Conservation (phyloP, 352 stramenopile genomes). For the Globisporangium nagaii region DNA sequence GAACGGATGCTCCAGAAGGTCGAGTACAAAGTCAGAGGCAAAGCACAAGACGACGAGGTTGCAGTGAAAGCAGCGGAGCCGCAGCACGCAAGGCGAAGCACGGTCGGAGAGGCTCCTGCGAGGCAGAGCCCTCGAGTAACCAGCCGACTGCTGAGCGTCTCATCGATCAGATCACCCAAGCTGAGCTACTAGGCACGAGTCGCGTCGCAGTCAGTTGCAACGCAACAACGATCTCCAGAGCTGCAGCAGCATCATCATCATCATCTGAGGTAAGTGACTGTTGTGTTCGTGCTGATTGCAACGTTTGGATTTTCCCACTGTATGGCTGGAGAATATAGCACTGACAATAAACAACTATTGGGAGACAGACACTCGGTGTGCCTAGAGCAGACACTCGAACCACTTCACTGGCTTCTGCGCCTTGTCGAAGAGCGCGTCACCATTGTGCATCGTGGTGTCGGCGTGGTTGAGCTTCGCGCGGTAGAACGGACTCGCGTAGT, state of each 20-base stretch:
- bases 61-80: not conserved
- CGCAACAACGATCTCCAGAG: no score
- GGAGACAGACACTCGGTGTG: conserved; percentile 25
- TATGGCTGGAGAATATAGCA: not conserved
- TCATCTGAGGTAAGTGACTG: no score
- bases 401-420: conserved; percentile 61
- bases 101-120: not conserved
- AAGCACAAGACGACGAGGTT: not conserved
- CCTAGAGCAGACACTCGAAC: conserved; percentile 66
- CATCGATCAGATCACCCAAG: not conserved
- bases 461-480: conserved; percentile 55
- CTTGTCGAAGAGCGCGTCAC: conserved; percentile 39
- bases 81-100: not conserved
- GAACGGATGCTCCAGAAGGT: conserved; percentile 8
- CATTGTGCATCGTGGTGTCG: conserved; percentile 58
- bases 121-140: conserved; percentile 3
- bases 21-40: conserved; percentile 3
- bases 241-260: no score
- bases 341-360: not conserved
- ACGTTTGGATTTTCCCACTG: not conserved
- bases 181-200: not conserved
- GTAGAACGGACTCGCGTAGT: conserved; percentile 48
- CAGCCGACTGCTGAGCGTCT: conserved; percentile 2
- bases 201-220: no score
- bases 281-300: not conserved